Base-by-base conservation (phyloP, 495 filamentous ascomycete genomes). In the Neurospora tetraspora region DNA sequence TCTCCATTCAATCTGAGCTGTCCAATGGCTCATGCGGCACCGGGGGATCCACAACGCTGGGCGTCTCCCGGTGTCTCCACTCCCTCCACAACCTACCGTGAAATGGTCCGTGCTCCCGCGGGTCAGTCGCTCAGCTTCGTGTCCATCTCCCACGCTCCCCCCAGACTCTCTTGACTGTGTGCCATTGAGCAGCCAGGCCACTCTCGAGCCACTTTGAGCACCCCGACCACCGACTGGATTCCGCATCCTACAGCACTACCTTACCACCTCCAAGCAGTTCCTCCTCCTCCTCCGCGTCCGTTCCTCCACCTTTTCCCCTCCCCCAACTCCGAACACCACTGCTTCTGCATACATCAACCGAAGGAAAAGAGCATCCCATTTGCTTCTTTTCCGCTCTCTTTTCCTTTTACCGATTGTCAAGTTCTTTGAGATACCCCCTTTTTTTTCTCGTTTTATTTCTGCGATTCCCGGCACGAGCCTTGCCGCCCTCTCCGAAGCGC, bases 251-350 rank as follows among this genome's bases (percentile, higher is more conserved):
- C 39, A 47, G 34, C 39, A 39, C 69, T 70, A 34, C 27, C 37
- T 70, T 34, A 37, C 69, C 31, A 70, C 20, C 7, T 10, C 39
- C 37, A 59, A 80, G 74, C 78, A 73, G 77, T 74, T 73, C 72
- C 73, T 76, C 75, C 76, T 78, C 78, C 77, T 80, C 78, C 76
- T 76, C 76, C 75, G 74, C 76, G 76, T 78, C 77, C 80, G 77
- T 78, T 36, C 81, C 81, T 82, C 79, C 80, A 78, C 80, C 80
- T 80, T 78, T 78, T 81, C 78, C 76, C 74, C 77, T 78, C 75
- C 75, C 79, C 76, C 77, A 70, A 53, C 71, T n/a, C 70, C 68
- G 65, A 70, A 74, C 71, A 65, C 53, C 76, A 75, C 82, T 74
- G 73, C 77, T 75, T 74, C 78, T 72, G 75, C 73, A 68, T 73